These are phyloP conservation scores for Theileria orientalis DNA, from an alignment of 169 alveolate species.

Conservation along the genomic window DNA sequence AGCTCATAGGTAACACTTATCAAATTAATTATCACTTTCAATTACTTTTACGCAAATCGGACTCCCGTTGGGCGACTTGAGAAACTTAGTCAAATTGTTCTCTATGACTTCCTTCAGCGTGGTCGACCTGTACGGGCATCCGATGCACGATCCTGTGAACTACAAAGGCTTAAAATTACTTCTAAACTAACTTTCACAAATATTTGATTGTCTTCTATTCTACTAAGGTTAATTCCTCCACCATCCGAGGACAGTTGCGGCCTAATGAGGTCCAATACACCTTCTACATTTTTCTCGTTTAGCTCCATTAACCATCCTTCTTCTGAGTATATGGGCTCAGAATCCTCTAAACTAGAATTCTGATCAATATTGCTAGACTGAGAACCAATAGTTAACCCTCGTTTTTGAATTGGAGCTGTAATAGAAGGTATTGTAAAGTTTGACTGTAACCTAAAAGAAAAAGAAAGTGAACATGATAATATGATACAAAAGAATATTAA, in stretches of 20 bases:
- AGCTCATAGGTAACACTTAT: background rate
- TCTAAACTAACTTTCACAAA: conserved; percentile 32
- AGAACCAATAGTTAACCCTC: background rate
- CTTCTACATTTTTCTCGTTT: conserved; percentile 67
- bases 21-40: conserved; percentile 39
- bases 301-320: conserved; percentile 38
- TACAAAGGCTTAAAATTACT: conserved; percentile 20
- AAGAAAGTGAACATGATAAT: background rate
- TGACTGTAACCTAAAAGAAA: background rate
- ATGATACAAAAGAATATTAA: background rate
- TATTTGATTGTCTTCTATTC: conserved; percentile 58
- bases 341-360: background rate
- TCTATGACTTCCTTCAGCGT: conserved; percentile 74
- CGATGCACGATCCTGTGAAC: conserved; percentile 71
- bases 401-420: background rate
- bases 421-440: background rate
- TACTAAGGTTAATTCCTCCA: conserved; percentile 68
- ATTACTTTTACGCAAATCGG: conserved; percentile 72
- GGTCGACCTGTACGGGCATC: conserved; percentile 69
- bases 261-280: conserved; percentile 71
- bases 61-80: conserved; percentile 50
- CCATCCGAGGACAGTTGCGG: conserved; percentile 75
- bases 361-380: background rate
- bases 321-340: conserved; percentile 11
- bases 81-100: conserved; percentile 64